Base-by-base conservation (phyloP, 1,284 basidiomycete genomes). In the Grifola frondosa region DNA sequence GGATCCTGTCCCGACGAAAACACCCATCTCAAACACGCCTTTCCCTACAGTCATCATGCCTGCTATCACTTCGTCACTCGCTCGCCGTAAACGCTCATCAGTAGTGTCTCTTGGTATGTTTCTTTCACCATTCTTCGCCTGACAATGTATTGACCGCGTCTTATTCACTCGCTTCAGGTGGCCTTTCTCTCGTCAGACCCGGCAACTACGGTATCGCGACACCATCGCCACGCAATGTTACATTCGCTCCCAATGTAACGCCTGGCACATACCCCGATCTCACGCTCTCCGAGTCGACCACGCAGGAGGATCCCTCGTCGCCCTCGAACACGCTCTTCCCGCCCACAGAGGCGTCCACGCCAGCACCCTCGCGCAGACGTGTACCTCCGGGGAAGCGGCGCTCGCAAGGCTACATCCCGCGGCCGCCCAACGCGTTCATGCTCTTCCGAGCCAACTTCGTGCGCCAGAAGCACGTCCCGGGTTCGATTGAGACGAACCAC, bases 361-460 rank as follows among this genome's bases (percentile, higher is more conserved):
- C 50, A 46, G 56, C 39, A 0, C 63, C 71, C 1, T 56, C 68
- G 2, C 67, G 73, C 36, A 64, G 73, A 47, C 70, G 76, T 1
- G 65, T 59, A 0, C 75, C 78, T 0, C 70, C 74, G 0, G 73
- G 80, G 32, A 85, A 83, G 64, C 72, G 80, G 30, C 73, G 73
- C 42, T 80, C 78, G 10, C 74, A 80, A 31, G 68, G 69, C 30
- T 84, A 95, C 62, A 88, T 95, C 53, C 91, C 92, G 9, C 79
- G 93, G 1, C 92, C 93, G 0, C 84, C 91, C 1, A 96, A 96
- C 58, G 91, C 92, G 0, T 96, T 95, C 73, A 95, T 96, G 78
- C 79, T 96, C 50, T 96, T 93, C 72, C 80, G 93, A 21, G 88
- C 90, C 23, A 86, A 93, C 59, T 92, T 93, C 48, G 88, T 93